Conservation (phyloP, 2,329 filamentous ascomycete genomes). For the Mycosphaerelloides madeirae region DNA sequence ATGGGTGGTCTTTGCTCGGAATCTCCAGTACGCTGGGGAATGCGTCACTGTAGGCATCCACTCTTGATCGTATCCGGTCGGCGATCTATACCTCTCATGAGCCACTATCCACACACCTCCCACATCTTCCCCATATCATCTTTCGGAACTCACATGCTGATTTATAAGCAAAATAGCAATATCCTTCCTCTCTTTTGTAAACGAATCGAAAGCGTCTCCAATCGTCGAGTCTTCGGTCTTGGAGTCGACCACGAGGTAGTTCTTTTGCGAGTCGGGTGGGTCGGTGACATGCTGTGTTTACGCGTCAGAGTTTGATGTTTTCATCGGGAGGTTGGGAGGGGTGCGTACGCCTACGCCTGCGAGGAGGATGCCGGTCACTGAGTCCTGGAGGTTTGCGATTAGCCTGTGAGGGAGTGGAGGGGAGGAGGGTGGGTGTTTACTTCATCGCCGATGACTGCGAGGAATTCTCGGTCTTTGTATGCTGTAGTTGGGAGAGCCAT, state of each 20-base stretch:
- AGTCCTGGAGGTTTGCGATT: constrained; percentile 61
- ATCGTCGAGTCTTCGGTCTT: constrained; percentile 89
- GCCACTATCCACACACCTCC: neutral
- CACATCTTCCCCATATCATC: too few relatives aligned
- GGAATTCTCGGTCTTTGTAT: constrained; percentile 82
- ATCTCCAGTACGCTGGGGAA: constrained; percentile 97
- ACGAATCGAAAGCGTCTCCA: constrained; percentile 82
- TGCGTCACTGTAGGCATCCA: constrained; percentile 88
- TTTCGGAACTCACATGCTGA: constrained; percentile 69
- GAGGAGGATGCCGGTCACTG: constrained; percentile 89
- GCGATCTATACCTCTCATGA: constrained; percentile 61
- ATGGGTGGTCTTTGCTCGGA: constrained; percentile 97
- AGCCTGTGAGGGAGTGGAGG: neutral
- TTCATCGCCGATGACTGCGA: constrained; percentile 97
- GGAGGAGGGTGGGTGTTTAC: constrained; percentile 40
- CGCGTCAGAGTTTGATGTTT: neutral
- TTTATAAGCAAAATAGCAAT: constrained; percentile 97
- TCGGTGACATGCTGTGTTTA: constrained; percentile 74
- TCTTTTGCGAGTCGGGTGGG: constrained; percentile 86
- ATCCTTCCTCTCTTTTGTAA: constrained; percentile 86
- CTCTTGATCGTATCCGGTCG: constrained; percentile 82
- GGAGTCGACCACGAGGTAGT: constrained; percentile 91
- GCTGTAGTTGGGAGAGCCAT: constrained; percentile 59
- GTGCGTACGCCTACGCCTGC: constrained; percentile 82
- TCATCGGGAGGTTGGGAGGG: neutral